phyloP scores from a whole-genome alignment of 805 yeast genomes.

The Sugiyamaella chiloensis region DNA sequence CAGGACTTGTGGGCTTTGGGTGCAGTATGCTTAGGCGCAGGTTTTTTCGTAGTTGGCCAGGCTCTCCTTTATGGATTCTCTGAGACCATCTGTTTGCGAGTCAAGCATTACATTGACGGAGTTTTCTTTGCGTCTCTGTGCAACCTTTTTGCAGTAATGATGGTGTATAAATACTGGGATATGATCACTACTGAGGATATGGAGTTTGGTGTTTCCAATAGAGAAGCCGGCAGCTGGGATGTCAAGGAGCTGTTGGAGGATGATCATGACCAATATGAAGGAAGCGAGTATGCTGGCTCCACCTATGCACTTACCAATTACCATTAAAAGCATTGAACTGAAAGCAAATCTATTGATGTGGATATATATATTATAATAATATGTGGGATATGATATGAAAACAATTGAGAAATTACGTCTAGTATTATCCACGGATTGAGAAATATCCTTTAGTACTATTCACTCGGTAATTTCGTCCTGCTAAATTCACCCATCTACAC shows the following conservation, averaged over 20 bases:
- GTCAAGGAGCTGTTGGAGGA: constrained; percentile 33
- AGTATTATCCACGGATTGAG: no score
- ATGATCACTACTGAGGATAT: constrained; percentile 92
- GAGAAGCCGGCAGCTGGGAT: constrained; percentile 42
- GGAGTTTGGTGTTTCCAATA: constrained; percentile 73
- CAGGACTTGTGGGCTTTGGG: constrained; percentile 88
- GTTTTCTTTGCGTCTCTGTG: constrained; percentile 78
- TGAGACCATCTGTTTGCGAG: constrained; percentile 58
- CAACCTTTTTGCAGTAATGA: constrained; percentile 81
- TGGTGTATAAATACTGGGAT: constrained; percentile 96
- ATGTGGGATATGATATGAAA: not conserved
- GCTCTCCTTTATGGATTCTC: constrained; percentile 70
- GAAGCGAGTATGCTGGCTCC: constrained; percentile 35
- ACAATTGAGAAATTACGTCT: no score
- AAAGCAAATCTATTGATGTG: not conserved
- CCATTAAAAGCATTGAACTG: not conserved
- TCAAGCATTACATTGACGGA: constrained; percentile 88
- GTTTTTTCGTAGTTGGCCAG: constrained; percentile 82
- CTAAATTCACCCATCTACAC: no score
- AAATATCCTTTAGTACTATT: no score
- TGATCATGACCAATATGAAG: constrained; percentile 24
- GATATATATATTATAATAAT: not conserved
- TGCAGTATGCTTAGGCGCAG: constrained; percentile 64
- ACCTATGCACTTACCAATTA: constrained; percentile 30
- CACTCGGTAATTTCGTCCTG: no score